These are phyloP conservation scores for Hydrangea macrophylla DNA, from an alignment of 148 eudicot genomes.

Conservation along the genomic window DNA sequence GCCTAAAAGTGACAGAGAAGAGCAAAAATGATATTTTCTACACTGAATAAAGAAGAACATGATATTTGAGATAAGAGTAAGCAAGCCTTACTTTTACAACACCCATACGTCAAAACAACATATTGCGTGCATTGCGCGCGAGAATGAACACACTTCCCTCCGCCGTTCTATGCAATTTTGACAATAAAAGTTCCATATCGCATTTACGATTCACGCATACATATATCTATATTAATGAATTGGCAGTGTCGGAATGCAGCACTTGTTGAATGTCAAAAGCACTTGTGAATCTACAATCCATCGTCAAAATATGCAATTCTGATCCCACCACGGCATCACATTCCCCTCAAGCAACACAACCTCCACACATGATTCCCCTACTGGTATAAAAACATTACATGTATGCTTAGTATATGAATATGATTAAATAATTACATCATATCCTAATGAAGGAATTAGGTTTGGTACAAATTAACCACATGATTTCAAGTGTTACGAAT, in stretches of 20 bases:
- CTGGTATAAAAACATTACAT: conserved; percentile 11
- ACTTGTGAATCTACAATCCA: conserved; percentile 4
- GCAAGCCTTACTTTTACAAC: background rate
- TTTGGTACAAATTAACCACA: no score
- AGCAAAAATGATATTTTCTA: no score
- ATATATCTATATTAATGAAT: no score
- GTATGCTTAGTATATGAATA: no score
- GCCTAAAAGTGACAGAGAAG: no score
- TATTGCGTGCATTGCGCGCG: background rate
- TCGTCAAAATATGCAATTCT: background rate
- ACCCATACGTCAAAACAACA: background rate
- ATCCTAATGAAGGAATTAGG: background rate
- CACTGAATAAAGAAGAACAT: no score
- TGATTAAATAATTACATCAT: background rate
- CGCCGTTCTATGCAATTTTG: background rate
- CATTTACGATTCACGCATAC: background rate
- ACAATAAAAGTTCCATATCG: background rate
- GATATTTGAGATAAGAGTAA: no score
- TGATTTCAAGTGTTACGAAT: background rate
- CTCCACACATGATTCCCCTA: conserved; percentile 71
- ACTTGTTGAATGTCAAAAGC: background rate
- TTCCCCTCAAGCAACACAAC: conserved; percentile 44
- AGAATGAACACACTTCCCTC: background rate
- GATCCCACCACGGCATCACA: background rate
- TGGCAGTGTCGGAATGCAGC: background rate